Conservation (phyloP, 345 rosid genomes). For the Aurinia saxatilis region DNA sequence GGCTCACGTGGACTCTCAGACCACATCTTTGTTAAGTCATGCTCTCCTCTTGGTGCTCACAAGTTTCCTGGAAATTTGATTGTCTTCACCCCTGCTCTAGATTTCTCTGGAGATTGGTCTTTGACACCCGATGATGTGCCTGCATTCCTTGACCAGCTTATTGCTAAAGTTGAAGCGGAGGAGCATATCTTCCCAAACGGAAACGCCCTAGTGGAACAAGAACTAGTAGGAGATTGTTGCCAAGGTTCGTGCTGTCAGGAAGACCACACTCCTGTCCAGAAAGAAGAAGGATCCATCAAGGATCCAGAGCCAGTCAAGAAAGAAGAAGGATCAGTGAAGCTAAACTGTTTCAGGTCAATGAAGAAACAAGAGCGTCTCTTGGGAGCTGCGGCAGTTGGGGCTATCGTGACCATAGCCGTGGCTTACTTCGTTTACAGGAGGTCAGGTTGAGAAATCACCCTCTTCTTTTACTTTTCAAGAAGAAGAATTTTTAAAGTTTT, state of each 20-base stretch:
- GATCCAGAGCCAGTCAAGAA: slow-evolving; percentile 27
- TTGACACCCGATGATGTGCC: slow-evolving; percentile 91
- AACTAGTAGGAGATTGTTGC: slow-evolving; percentile 49
- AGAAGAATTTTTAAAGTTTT: not conserved
- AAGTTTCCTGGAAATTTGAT: slow-evolving; percentile 94
- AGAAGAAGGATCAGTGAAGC: slow-evolving; percentile 20
- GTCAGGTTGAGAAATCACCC: slow-evolving; percentile 38
- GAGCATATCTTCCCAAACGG: slow-evolving; percentile 40
- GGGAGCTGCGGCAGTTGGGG: slow-evolving; percentile 58
- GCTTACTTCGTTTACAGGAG: slow-evolving; percentile 65
- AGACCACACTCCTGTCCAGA: slow-evolving; percentile 24
- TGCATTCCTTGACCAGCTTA: slow-evolving; percentile 80
- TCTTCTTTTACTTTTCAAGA: not conserved
- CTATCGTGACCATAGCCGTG: slow-evolving; percentile 63
- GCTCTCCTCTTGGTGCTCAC: slow-evolving; percentile 94
- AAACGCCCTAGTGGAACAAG: not conserved
- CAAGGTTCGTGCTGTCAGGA: slow-evolving; percentile 72
- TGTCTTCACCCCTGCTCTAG: slow-evolving; percentile 60
- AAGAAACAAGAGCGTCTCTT: slow-evolving; percentile 59
- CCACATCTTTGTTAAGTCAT: slow-evolving; percentile 54
- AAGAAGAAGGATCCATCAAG: too few species aligned
- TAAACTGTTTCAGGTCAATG: slow-evolving; percentile 41
- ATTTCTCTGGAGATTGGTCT: slow-evolving; percentile 76
- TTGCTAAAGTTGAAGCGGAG: slow-evolving; percentile 33
- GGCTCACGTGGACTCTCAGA: slow-evolving; percentile 54